Conservation (phyloP, 352 stramenopile species). For the Phytopythium cucurbitacearum region DNA sequence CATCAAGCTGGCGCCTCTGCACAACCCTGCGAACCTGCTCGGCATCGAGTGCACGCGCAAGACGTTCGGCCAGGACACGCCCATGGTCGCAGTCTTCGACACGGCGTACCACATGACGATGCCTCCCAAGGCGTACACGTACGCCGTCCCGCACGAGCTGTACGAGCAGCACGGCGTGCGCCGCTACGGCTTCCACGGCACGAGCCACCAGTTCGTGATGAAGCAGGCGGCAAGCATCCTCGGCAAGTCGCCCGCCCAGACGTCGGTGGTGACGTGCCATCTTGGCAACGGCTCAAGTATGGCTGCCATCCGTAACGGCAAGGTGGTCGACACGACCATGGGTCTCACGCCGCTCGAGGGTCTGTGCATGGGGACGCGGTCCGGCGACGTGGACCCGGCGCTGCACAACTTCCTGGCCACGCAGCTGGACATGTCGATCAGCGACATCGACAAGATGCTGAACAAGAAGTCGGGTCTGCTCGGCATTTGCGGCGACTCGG, state of each 20-base stretch:
- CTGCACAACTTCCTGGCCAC: conserved; percentile 72
- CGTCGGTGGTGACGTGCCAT: conserved; percentile 85
- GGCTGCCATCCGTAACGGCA: conserved; percentile 65
- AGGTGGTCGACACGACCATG: conserved; percentile 89
- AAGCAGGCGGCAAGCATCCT: conserved; percentile 58
- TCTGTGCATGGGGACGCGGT: conserved; percentile 88
- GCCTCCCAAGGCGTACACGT: conserved; percentile 72
- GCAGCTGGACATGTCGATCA: conserved; percentile 62
- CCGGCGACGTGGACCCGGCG: conserved; percentile 82
- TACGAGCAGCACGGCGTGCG: conserved; percentile 81
- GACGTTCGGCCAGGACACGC: conserved; percentile 53
- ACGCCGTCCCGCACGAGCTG: conserved; percentile 75
- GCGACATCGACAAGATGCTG: conserved; percentile 79
- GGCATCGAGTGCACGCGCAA: conserved; percentile 81
- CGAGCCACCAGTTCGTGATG: conserved; percentile 84
- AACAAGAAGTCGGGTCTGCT: conserved; percentile 89
- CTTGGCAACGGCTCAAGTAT: conserved; percentile 87
- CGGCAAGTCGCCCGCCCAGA: conserved; percentile 45
- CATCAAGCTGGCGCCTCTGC: conserved; percentile 68
- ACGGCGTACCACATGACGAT: conserved; percentile 89
- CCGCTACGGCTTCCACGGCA: conserved; percentile 90
- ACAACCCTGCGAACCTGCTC: conserved; percentile 86
- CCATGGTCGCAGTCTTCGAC: conserved; percentile 89
- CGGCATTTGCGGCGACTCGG: conserved; percentile 76
- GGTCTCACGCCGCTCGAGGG: conserved; percentile 86